Evolutionary conservation across 202 grass and related monocot genomes (phyloP), one percentile per base, ranked within the genome.

Genomic region (Carex arenaria): DNA sequence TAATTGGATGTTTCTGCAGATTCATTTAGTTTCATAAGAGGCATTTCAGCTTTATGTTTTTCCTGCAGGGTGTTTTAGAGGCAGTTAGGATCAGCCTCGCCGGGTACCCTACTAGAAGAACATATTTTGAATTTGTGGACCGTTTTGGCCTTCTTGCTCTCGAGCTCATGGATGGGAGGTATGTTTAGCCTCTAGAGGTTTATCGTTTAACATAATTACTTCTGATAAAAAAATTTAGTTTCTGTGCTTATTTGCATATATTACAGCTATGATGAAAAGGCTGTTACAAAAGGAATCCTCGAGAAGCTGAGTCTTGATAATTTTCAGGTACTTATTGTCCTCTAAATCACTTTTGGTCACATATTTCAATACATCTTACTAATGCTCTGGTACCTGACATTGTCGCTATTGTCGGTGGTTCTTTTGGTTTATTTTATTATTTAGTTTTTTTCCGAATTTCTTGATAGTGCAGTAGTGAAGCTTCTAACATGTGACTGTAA

Each of bases 41-140:
- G 64, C 76, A 78, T 80, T 18, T 74, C 84, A 98, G 93, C 53
- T n/a, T 85, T 86, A 63, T 31, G 86, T 74, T 26, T 84, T 81
- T 81, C 73, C 14, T 76, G 22, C 83, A 99, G 96, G 96, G 96
- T 91, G 96, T 99, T 82, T 86, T 99, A 82, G 96, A 99, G 86
- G 93, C 96, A 47, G 96, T 95, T 85, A 91, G 96, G 84, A 99
- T 99, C 85, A 95, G 96, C 88, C 96, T 99, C 84, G 96, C 96
- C 86, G 96, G 96, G 49, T 99, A 99, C 82, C 96, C 96, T 85
- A 99, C 96, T 86, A 85, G 96, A 87, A 90, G 96, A 66, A 92
- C 90, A 87, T 99, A 95, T 83, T 89, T 90, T 85, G 96, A 99
- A 88, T 99, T 99, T 94, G 81, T 95, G 23, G 91, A 99, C 64